These are phyloP conservation scores for Echites panduratus DNA, from an alignment of 257 asterid genomes.

Conservation along the genomic window DNA sequence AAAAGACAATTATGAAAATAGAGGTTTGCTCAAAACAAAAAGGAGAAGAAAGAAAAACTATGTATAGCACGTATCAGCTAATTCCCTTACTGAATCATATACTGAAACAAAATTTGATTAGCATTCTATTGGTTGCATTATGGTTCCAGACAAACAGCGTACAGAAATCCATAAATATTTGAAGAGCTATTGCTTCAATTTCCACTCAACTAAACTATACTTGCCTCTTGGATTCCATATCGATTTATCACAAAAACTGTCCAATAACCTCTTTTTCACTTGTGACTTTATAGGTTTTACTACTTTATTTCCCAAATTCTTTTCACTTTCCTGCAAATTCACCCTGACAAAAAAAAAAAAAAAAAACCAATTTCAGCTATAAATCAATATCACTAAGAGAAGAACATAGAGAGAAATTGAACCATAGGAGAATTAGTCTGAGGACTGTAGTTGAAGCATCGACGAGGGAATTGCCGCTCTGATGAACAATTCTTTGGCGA, in stretches of 20 bases:
- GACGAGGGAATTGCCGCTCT: constrained; percentile 53
- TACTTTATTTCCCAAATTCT: constrained; percentile 18
- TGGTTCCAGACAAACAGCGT: not conserved
- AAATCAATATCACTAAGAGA: not conserved
- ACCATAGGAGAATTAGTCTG: constrained; percentile 21
- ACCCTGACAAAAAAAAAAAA: not conserved
- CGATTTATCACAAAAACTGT: constrained; percentile 37
- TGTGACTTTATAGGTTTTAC: constrained; percentile 39
- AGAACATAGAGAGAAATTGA: not conserved
- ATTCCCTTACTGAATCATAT: not conserved
- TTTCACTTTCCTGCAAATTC: constrained; percentile 31
- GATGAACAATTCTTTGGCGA: constrained; percentile 36
- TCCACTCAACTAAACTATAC: not conserved
- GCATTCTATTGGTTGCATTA: not conserved
- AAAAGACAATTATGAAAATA: constrained; percentile 11
- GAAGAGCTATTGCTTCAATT: not conserved
- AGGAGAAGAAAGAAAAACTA: not conserved
- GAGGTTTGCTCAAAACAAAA: not conserved
- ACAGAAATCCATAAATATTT: not conserved
- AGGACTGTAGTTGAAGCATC: constrained; percentile 41
- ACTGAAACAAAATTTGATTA: no score
- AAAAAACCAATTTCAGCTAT: not conserved
- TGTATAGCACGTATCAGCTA: not conserved
- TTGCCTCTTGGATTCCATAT: constrained; percentile 71
- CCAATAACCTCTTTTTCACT: constrained; percentile 35